phyloP scores from a whole-genome alignment of 78 protist species.

The Speleostelium caveatum region DNA sequence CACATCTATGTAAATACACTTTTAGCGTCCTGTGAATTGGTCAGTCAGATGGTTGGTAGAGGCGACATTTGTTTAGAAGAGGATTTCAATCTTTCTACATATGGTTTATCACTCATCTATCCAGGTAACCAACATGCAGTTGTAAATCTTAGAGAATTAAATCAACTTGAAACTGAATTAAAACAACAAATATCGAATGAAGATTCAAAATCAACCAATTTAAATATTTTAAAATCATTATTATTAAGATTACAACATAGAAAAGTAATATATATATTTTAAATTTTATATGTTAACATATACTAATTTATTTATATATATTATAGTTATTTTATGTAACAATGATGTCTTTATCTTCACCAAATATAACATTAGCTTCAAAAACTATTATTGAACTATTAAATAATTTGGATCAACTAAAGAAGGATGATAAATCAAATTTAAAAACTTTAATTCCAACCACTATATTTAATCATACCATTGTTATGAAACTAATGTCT shows the following conservation, averaged over 20 bases:
- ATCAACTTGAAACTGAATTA: slow-evolving; percentile 1
- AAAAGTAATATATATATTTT: not conserved
- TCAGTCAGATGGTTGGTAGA: not conserved
- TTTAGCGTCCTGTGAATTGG: slow-evolving; percentile 22
- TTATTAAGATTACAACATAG: slow-evolving; percentile 27
- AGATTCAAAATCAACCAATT: not conserved
- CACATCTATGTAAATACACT: slow-evolving; percentile 7
- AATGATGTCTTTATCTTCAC: slow-evolving; percentile 9
- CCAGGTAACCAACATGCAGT: not conserved
- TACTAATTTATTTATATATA: not conserved
- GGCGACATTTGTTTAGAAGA: slow-evolving; percentile 67
- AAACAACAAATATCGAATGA: not conserved
- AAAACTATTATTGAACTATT: slow-evolving; percentile 9
- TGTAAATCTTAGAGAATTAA: slow-evolving; percentile 9
- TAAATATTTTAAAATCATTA: slow-evolving; percentile 6
- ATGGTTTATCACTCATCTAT: not conserved
- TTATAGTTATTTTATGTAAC: slow-evolving; percentile 10
- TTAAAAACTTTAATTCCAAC: not conserved
- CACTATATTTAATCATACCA: slow-evolving; percentile 3
- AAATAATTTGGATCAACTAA: not conserved
- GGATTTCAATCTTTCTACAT: slow-evolving; percentile 44
- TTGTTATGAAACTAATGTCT: not conserved
- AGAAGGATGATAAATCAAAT: not conserved
- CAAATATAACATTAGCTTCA: slow-evolving; percentile 14
- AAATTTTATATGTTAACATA: not conserved